Evolutionary conservation across 1,139 yeast genomes (phyloP), one percentile per base, ranked within the genome.

Genomic region (Wickerhamomyces sp.): DNA sequence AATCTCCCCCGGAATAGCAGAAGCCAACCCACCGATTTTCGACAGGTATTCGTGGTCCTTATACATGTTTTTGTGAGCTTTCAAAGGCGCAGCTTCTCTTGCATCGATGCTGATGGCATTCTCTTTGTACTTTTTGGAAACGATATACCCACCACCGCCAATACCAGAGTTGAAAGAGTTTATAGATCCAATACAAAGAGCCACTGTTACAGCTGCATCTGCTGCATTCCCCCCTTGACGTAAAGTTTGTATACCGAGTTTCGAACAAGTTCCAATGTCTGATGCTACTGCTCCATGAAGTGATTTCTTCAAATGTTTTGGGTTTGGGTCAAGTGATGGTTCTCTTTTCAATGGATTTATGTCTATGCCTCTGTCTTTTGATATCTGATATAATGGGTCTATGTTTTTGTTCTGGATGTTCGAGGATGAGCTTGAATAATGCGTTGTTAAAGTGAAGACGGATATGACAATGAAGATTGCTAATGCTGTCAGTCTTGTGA

Each of bases 131-230:
- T 50, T 55, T 27, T 73, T 66, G 30, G 84, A 75, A 1, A 83
- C 70, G 31, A 85, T 81, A 51, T 72, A 86, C 0, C 83, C 85
- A 9, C 96, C 96, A 4, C 97, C 98, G 2, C 98, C 98, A 32
- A 89, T 77, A 1, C 98, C 97, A 4, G 93, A 78, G 31, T 89
- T 81, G 54, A 78, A 88, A 41, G 88, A 78, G 54, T 86, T 85
- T 27, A 86, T 62, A 38, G 86, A 70, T 2, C 97, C 97, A 25
- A 91, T 76, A 55, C 98, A 91, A 19, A 91, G 65, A 0, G 95
- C 87, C 15, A 86, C 85, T 0, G 95, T 83, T 2, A 91, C 80
- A 0, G 95, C 87, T 0, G 96, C 95, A 55, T 91, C 97, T 0
- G 95, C 96, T 1, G 96, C 96, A 33, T 42, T 45, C 2, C 55